Conservation (phyloP, 371 early-diverging fungal genomes). For the Fennellomyces sp. region DNA sequence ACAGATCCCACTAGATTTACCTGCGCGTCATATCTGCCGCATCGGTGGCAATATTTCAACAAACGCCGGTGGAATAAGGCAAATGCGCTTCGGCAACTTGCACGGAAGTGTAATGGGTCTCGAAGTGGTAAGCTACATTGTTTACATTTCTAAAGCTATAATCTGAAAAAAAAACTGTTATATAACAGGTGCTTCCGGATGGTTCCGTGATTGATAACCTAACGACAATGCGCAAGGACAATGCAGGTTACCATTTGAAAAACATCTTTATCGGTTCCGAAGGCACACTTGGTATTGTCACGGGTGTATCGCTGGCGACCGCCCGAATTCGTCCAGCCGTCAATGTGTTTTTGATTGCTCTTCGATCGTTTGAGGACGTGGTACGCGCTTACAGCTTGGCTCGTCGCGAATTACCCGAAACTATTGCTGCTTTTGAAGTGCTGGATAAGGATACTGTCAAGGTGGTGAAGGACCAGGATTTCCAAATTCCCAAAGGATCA, state of each 20-base stretch:
- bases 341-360: constrained; percentile 76
- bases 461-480: constrained; percentile 62
- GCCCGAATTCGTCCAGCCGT: constrained; percentile 34
- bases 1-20: constrained; percentile 90
- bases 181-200: constrained; percentile 75
- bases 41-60: constrained; percentile 97
- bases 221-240: constrained; percentile 81
- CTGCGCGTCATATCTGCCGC: constrained; percentile 84
- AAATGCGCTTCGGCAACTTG: constrained; percentile 89
- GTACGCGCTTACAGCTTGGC: constrained; percentile 69
- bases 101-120: constrained; percentile 90
- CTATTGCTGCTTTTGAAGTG: constrained; percentile 94
- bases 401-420: constrained; percentile 75
- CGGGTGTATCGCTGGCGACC: constrained; percentile 83
- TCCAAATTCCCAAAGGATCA: constrained; percentile 40
- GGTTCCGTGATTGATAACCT: constrained; percentile 87
- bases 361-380: constrained; percentile 68
- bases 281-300: constrained; percentile 94
- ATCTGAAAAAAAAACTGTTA: background rate
- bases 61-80: constrained; percentile 94
- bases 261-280: constrained; percentile 96
- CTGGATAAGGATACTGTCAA: constrained; percentile 73
- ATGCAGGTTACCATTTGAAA: constrained; percentile 93
- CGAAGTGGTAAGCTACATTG: constrained; percentile 61
- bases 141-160: background rate